phyloP scores from a whole-genome alignment of 2,329 filamentous ascomycete genomes.

The Xylaria arbuscula region DNA sequence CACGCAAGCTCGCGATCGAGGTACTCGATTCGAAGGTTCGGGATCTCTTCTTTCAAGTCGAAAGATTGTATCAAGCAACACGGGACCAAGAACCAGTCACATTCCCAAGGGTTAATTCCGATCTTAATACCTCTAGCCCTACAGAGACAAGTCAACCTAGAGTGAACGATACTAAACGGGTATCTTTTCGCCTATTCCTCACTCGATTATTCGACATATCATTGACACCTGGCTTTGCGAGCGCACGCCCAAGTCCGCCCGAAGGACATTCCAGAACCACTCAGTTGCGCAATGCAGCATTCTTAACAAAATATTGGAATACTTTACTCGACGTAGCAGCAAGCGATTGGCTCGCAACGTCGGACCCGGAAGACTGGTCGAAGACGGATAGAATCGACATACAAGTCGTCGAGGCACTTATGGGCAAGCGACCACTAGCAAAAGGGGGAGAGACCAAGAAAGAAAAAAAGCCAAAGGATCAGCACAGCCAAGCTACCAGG shows the following conservation, averaged over 20 bases:
- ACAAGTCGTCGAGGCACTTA: constrained; percentile 40
- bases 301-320: constrained; percentile 65
- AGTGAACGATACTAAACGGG: constrained; percentile 38
- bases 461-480: constrained; percentile 19
- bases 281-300: constrained; percentile 65
- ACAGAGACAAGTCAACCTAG: constrained; percentile 23
- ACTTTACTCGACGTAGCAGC: constrained; percentile 54
- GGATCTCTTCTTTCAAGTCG: constrained; percentile 59
- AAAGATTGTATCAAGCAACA: constrained; percentile 59
- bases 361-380: constrained; percentile 38
- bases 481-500: not conserved
- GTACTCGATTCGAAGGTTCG: constrained; percentile 53
- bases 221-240: constrained; percentile 64
- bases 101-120: constrained; percentile 58
- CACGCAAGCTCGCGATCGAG: constrained; percentile 53
- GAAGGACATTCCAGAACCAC: constrained; percentile 60
- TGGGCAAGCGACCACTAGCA: constrained; percentile 26
- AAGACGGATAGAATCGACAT: constrained; percentile 36
- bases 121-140: constrained; percentile 41
- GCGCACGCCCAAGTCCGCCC: constrained; percentile 56
- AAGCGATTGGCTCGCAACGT: constrained; percentile 57
- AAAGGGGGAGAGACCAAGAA: constrained; percentile 1
- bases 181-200: constrained; percentile 62
- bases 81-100: constrained; percentile 57
- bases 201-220: constrained; percentile 65